A percentile compares a stretch with the other conserved stretches of the same genome.
These are phyloP conservation scores for Wickerhamomyces silvicola DNA, from an alignment of 805 yeast species.

Conservation along the genomic window DNA sequence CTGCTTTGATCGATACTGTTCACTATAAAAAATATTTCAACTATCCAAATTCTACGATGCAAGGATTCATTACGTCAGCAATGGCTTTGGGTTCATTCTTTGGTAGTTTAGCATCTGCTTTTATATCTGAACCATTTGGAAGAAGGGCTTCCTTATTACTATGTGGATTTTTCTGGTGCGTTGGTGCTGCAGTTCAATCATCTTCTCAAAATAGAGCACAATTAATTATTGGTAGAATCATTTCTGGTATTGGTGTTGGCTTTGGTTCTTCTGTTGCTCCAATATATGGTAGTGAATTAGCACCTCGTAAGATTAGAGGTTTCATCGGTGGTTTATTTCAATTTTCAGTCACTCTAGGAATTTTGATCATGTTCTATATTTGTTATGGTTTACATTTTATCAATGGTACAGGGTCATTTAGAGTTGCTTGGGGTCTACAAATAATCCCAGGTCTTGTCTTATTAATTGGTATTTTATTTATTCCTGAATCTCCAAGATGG, in stretches of 20 bases:
- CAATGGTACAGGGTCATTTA: constrained; percentile 51
- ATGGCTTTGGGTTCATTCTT: constrained; percentile 70
- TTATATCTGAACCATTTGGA: constrained; percentile 43
- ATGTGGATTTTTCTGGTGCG: constrained; percentile 47
- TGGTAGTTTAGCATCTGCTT: constrained; percentile 49
- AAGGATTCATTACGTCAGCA: constrained; percentile 69
- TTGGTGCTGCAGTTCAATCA: constrained; percentile 53
- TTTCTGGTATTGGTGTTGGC: constrained; percentile 74
- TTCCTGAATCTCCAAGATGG: constrained; percentile 77
- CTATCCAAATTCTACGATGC: constrained; percentile 42
- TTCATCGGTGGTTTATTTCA: constrained; percentile 72
- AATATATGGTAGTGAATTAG: constrained; percentile 71
- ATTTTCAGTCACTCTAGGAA: constrained; percentile 66
- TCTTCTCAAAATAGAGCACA: constrained; percentile 38
- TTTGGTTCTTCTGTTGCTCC: constrained; percentile 67
- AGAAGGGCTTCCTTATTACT: constrained; percentile 48
- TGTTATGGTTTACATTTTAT: constrained; percentile 60
- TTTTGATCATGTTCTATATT: constrained; percentile 62
- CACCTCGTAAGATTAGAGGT: constrained; percentile 76
- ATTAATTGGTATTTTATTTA: constrained; percentile 52
- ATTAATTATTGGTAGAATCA: constrained; percentile 60
- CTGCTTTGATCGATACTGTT: constrained; percentile 49
- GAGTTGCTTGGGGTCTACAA: constrained; percentile 71
- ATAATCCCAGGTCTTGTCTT: constrained; percentile 62
- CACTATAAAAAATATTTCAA: constrained; percentile 43